Conservation (phyloP, 2,329 filamentous ascomycete species). For the Spiromastix sp. region DNA sequence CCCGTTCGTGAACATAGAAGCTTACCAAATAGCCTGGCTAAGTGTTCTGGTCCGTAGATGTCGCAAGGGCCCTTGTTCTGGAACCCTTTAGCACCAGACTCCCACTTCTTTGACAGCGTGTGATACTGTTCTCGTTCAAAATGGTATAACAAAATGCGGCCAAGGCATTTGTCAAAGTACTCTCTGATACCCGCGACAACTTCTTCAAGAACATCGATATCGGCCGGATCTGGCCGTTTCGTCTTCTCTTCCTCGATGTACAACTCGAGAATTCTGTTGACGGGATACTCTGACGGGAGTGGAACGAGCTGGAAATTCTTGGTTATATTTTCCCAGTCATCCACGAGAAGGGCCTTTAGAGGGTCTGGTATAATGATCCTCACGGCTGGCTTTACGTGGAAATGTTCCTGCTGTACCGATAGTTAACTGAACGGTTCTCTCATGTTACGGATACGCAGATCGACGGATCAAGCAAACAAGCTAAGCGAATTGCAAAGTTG, state of each 20-base stretch:
- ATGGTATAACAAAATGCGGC: constrained; percentile 82
- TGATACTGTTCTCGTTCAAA: constrained; percentile 87
- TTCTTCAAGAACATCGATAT: constrained; percentile 81
- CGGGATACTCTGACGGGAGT: constrained; percentile 66
- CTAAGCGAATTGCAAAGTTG: not conserved
- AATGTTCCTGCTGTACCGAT: constrained; percentile 66
- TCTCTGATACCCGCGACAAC: constrained; percentile 76
- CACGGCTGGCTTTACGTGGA: constrained; percentile 73
- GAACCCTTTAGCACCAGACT: constrained; percentile 50
- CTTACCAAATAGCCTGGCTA: constrained; percentile 79
- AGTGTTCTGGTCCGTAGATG: constrained; percentile 86
- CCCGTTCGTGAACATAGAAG: constrained; percentile 11
- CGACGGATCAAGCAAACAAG: constrained; percentile 2
- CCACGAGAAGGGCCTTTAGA: constrained; percentile 84
- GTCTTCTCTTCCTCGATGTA: constrained; percentile 63
- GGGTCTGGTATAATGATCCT: constrained; percentile 79
- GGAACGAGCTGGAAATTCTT: constrained; percentile 87
- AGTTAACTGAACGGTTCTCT: constrained; percentile 1
- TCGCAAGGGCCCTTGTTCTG: constrained; percentile 64
- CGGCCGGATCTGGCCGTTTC: constrained; percentile 41
- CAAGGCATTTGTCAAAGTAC: constrained; percentile 87
- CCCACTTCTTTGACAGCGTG: constrained; percentile 62
- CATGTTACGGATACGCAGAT: too few species aligned
- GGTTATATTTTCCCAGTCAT: constrained; percentile 98
- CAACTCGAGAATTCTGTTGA: constrained; percentile 67